Percentiles rank a stretch among this genome's conserved stretches.
phyloP scores from a whole-genome alignment of 208 protist genomes.

The Trypanosoma scelopori region DNA sequence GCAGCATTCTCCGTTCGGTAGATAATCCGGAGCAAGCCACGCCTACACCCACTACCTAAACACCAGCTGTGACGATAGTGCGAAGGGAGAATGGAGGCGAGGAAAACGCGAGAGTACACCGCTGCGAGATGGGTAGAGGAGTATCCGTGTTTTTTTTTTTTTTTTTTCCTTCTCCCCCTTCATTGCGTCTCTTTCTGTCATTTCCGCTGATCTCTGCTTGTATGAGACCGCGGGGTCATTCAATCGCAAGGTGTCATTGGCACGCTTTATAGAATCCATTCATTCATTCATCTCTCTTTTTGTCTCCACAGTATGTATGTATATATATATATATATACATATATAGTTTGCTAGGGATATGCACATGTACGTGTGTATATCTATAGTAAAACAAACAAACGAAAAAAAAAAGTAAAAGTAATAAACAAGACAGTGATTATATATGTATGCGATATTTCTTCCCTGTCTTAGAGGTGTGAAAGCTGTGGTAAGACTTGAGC shows the following conservation, averaged over 20 bases:
- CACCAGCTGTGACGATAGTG: background rate
- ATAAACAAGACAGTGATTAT: too few relatives aligned
- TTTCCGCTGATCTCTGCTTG: background rate
- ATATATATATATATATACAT: slow-evolving; percentile 5
- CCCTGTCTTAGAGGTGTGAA: too few relatives aligned
- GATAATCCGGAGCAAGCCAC: background rate
- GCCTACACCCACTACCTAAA: background rate
- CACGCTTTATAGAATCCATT: too few relatives aligned
- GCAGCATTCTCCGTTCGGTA: slow-evolving; percentile 26
- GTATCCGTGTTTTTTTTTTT: too few relatives aligned
- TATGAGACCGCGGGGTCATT: too few relatives aligned
- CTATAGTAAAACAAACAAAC: too few relatives aligned
- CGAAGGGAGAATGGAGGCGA: background rate
- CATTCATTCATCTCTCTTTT: too few relatives aligned
- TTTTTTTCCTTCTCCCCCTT: background rate
- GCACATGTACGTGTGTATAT: background rate
- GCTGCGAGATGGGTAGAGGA: too few relatives aligned
- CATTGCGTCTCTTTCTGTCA: slow-evolving; percentile 2
- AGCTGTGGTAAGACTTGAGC: too few relatives aligned
- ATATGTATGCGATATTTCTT: too few relatives aligned
- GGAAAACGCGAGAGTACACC: background rate
- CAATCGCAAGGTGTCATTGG: too few relatives aligned
- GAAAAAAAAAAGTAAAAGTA: too few relatives aligned
- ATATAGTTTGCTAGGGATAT: background rate
- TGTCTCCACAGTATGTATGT: slow-evolving; percentile 4